Conservation (phyloP, 2,329 filamentous ascomycete genomes). For the Cordyceps tenuipes region DNA sequence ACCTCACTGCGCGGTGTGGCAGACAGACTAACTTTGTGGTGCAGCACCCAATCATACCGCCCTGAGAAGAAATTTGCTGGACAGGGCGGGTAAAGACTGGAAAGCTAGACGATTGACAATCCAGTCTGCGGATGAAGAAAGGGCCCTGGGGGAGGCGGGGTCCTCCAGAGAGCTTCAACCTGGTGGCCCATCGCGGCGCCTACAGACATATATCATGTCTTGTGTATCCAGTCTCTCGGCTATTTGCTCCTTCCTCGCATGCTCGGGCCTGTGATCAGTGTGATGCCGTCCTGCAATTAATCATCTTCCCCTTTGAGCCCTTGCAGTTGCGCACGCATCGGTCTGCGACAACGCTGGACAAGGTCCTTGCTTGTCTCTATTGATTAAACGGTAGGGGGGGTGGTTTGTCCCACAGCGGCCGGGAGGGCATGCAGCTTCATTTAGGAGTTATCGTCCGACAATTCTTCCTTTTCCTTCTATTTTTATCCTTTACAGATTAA, state of each 20-base stretch:
- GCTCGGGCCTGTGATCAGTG: neutral
- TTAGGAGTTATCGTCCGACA: neutral
- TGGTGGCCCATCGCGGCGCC: neutral
- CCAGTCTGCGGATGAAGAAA: neutral
- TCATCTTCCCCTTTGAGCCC: neutral
- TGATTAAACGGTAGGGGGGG: neutral
- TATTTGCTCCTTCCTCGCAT: neutral
- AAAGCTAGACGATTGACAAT: neutral
- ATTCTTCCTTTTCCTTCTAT: neutral
- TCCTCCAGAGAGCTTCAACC: neutral
- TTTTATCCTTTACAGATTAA: neutral
- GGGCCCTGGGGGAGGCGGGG: neutral
- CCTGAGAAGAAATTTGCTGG: neutral
- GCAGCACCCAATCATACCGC: conserved; percentile 1
- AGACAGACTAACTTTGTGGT: neutral
- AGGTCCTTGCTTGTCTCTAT: neutral
- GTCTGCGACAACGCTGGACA: neutral
- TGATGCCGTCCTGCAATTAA: neutral
- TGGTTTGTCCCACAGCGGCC: neutral
- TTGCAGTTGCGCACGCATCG: neutral
- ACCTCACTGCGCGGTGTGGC: neutral
- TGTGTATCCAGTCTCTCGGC: conserved; percentile 4
- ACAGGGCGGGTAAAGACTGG: neutral
- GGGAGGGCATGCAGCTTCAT: neutral
- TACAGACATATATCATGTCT: conserved; percentile 6